Conservation (phyloP, 1,284 basidiomycete species). For the Ceraceosorus guamensis region DNA sequence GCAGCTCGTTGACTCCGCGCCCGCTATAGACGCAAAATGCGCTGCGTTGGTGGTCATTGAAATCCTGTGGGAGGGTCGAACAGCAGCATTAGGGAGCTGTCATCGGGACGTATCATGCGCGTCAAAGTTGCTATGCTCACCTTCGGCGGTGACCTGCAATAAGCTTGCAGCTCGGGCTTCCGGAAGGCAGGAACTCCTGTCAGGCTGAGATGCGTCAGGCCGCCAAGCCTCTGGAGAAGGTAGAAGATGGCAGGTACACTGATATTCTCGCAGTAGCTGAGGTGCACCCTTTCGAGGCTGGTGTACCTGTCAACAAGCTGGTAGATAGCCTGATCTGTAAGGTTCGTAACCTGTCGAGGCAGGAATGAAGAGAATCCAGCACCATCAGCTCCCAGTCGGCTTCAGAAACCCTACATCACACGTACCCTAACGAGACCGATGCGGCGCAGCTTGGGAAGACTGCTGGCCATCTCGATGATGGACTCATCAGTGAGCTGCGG, state of each 20-base stretch:
- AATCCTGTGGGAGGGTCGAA: constrained; percentile 60
- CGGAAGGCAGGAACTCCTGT: constrained; percentile 93
- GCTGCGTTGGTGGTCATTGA: constrained; percentile 80
- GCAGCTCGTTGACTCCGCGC: constrained; percentile 74
- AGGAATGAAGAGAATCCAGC: neutral
- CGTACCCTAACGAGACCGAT: constrained; percentile 86
- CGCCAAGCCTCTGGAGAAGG: constrained; percentile 75
- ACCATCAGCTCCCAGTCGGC: neutral
- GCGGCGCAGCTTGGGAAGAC: constrained; percentile 79
- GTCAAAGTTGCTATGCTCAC: constrained; percentile 52
- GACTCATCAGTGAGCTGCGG: constrained; percentile 81
- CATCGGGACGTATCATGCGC: neutral
- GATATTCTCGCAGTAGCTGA: constrained; percentile 95
- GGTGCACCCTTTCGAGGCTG: constrained; percentile 80
- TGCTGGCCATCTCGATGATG: constrained; percentile 76
- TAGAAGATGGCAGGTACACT: constrained; percentile 84
- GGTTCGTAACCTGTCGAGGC: constrained; percentile 62
- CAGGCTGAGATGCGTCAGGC: constrained; percentile 86
- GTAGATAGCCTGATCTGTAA: constrained; percentile 89
- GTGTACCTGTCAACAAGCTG: constrained; percentile 68
- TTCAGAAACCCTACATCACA: constrained; percentile 22
- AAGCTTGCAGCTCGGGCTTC: constrained; percentile 74
- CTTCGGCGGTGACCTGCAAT: constrained; percentile 78
- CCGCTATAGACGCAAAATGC: constrained; percentile 97
- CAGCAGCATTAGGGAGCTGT: neutral